These are phyloP conservation scores for Pichia inconspicua DNA, from an alignment of 1,139 yeast species.

Conservation along the genomic window DNA sequence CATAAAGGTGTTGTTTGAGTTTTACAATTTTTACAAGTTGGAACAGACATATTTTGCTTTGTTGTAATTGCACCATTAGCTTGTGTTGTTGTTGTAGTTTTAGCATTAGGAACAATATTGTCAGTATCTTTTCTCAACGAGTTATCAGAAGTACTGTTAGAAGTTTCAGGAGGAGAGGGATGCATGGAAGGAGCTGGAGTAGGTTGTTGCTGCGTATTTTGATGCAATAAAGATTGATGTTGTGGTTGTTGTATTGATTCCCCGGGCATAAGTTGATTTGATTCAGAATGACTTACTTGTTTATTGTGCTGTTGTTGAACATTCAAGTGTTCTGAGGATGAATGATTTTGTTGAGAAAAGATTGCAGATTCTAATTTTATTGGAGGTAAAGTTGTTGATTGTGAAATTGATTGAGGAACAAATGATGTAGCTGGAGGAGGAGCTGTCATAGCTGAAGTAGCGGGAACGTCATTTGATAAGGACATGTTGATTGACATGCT, in stretches of 20 bases:
- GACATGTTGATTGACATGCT: not conserved
- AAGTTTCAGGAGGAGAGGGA: not conserved
- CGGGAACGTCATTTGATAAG: not conserved
- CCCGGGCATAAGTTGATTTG: too few relatives aligned
- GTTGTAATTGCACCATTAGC: conserved; percentile 35
- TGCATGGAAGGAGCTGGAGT: not conserved
- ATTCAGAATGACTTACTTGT: not conserved
- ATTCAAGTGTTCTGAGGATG: not conserved
- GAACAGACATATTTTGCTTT: conserved; percentile 45
- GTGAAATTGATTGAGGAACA: not conserved
- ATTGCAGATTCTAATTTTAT: not conserved
- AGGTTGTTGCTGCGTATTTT: not conserved
- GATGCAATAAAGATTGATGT: not conserved
- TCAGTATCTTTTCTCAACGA: conserved; percentile 12
- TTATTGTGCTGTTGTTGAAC: not conserved
- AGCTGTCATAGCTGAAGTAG: not conserved
- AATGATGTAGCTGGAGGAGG: not conserved
- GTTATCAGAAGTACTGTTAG: not conserved
- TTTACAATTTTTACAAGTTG: conserved; percentile 82
- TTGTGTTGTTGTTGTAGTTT: conserved; percentile 35
- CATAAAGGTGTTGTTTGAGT: conserved; percentile 92
- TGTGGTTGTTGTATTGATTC: not conserved
- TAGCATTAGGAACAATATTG: conserved; percentile 43
- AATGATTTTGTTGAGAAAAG: not conserved
- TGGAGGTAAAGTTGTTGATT: not conserved